Evolutionary conservation across 192 early-diverging fungal species (phyloP), one percentile per base, ranked within the genome.

Genomic region (Geosiphon pyriformis): DNA sequence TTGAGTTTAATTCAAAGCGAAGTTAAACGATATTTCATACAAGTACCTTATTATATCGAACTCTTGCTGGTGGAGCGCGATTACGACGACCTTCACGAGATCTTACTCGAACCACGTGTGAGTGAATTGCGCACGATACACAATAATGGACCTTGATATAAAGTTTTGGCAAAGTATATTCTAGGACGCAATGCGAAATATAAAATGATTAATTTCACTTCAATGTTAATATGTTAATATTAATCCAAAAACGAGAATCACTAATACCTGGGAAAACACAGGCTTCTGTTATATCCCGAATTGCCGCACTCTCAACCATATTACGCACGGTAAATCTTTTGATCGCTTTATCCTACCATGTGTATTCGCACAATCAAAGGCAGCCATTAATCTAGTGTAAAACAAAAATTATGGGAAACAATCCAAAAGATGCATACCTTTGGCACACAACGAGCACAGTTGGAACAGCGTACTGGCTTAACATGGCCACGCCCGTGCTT

Each of bases 331-430:
- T 85, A 86, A 96, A 94, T 55, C 97, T 85, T 92, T 99, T 99
- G 87, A 99, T 95, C 74, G 97, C 93, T 92, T 99, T 99, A 85
- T 99, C 97, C 93, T 76, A 73, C n/a, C n/a, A n/a, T n/a, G n/a
- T n/a, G n/a, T n/a, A n/a, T n/a, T n/a, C n/a, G n/a, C n/a, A n/a
- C n/a, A n/a, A n/a, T n/a, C n/a, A n/a, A n/a, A n/a, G n/a, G n/a
- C n/a, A n/a, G n/a, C n/a, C n/a, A n/a, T n/a, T n/a, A n/a, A n/a
- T n/a, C n/a, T n/a, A n/a, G n/a, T n/a, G n/a, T n/a, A n/a, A n/a
- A n/a, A n/a, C n/a, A n/a, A n/a, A n/a, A n/a, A n/a, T n/a, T n/a
- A n/a, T n/a, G n/a, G n/a, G n/a, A n/a, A n/a, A n/a, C n/a, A n/a
- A n/a, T n/a, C n/a, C n/a, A n/a, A n/a, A n/a, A n/a, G n/a, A n/a